Evolutionary conservation across 129 eudicot genomes (phyloP), one percentile per base, ranked within the genome.

Genomic region (Arctium lappa): DNA sequence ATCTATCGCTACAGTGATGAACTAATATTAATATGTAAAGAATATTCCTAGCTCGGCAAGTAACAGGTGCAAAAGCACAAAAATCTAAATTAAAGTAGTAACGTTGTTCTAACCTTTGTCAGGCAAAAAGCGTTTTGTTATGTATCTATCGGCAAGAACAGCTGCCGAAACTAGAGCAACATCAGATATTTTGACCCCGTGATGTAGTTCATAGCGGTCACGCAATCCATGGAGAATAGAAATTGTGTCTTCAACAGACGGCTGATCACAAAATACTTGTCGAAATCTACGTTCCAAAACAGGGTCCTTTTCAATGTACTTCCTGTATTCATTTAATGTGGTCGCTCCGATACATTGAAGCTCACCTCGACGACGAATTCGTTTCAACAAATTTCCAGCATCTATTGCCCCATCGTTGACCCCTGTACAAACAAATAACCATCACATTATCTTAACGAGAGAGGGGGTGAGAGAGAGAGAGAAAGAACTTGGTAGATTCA

Each of bases 141-240:
- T 92, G 86, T 95, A 95, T 60, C 97, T 88, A 84, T 91, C 97
- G 18, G 98, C 91, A 78, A 92, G 97, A 87, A 91, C 86, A 56
- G 97, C 97, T 5, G 98, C 97, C 3, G 98, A 82, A 72, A 95
- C 98, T 18, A 95, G 87, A 69, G 98, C 94, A 81, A 91, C 90
- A 80, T 94, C 97, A 1, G 98, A 94, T 84, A 94, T 94, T 74
- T 94, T 94, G 37, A 94, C 98, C 27, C 97, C 98, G 74, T 94
- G 98, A 87, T 94, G 98, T 73, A 92, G 80, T 75, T 94, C 98
- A 89, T 94, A 94, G 22, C 98, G 83, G 68, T 94, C 98, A 31
- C 98, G 94, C 79, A 94, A 39, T n/a, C 98, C 98, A 88, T 95
- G 97, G 36, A 94, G 91, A 34, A 94, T 94, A 32, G 97, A 94